Base-by-base conservation (phyloP, 768 basidiomycete genomes). In the Cystoderma amianthinum region DNA sequence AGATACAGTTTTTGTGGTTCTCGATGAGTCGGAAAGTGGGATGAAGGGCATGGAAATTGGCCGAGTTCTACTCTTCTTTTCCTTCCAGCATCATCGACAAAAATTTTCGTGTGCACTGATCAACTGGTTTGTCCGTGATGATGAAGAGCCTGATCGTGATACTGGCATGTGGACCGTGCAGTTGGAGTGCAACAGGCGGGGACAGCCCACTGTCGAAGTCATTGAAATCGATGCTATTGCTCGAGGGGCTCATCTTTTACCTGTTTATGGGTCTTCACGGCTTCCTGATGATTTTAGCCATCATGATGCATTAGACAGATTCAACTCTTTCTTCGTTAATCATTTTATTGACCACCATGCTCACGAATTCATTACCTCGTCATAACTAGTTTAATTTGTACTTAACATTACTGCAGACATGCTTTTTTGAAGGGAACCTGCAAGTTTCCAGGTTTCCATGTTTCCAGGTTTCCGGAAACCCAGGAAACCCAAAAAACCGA, bases 151-250 rank as follows among this genome's bases (percentile, higher is more conserved):
- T 3, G 61, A 62, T 44, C 22, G 25, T 0, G 48, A 52, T 15
- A 63, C 61, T 2, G 59, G 63, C 1, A 60, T 65, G 61, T 63
- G 60, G 61, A 44, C 48, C 0, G 57, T 65, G 0, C 39, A 53
- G 33, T 48, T 45, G 1, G 57, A 63, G 18, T 30, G 32, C 13
- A 4, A 43, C 2, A 22, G 21, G 13, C 7, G 2, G 17, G 42
- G 28, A 15, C 10, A 18, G 18, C 37, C 33, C 4, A 19, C 34
- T n/a, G 12, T 48, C 19, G 37, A 44, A 34, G 48, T 59, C 18
- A 47, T 46, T 36, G 32, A 48, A 20, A n/a, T 56, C 0, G 49
- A 59, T 5, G 21, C 53, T 0, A 54, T 63, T 33, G 38, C 52
- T 17, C 45, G 53, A 2, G 44, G 43, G 4, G 58, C 55, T 13